These are phyloP conservation scores for Gynochthodes officinalis DNA, from an alignment of 257 asterid genomes.

Conservation along the genomic window DNA sequence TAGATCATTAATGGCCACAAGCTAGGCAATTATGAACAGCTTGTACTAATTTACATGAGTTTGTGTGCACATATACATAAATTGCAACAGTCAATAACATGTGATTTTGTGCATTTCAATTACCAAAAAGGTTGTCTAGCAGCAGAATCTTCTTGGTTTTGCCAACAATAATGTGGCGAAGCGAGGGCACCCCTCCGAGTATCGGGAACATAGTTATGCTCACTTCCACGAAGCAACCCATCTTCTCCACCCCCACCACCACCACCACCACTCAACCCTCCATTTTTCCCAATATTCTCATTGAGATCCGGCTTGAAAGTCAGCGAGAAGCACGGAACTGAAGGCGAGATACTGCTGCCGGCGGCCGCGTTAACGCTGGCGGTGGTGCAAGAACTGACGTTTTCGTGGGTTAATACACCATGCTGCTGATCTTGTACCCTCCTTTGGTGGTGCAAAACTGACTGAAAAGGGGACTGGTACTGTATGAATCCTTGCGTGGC, in stretches of 20 bases:
- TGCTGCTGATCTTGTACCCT: background rate
- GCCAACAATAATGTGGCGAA: conserved; percentile 46
- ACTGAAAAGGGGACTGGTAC: conserved; percentile 28
- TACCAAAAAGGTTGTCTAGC: conserved; percentile 51
- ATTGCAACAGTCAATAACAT: conserved; percentile 1
- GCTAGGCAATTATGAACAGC: background rate
- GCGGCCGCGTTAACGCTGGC: background rate
- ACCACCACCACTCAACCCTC: background rate
- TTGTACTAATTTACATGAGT: background rate
- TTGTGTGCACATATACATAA: conserved; percentile 6
- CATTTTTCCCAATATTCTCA: conserved; percentile 11
- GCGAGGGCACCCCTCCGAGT: conserved; percentile 40
- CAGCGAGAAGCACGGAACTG: background rate
- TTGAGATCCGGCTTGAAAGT: conserved; percentile 50
- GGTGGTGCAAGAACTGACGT: background rate
- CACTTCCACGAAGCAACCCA: conserved; percentile 41
- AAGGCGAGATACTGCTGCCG: conserved; percentile 2
- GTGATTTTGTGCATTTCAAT: conserved; percentile 21
- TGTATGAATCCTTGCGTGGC: conserved; percentile 31
- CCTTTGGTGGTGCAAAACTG: too few relatives aligned
- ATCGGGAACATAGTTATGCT: conserved; percentile 35
- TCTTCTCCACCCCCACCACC: conserved; percentile 17
- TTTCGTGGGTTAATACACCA: background rate
- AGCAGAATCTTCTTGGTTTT: conserved; percentile 53
- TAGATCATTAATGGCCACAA: background rate